phyloP scores from a whole-genome alignment of 441 rosid genomes.

The Cnidoscolus chayamansa region DNA sequence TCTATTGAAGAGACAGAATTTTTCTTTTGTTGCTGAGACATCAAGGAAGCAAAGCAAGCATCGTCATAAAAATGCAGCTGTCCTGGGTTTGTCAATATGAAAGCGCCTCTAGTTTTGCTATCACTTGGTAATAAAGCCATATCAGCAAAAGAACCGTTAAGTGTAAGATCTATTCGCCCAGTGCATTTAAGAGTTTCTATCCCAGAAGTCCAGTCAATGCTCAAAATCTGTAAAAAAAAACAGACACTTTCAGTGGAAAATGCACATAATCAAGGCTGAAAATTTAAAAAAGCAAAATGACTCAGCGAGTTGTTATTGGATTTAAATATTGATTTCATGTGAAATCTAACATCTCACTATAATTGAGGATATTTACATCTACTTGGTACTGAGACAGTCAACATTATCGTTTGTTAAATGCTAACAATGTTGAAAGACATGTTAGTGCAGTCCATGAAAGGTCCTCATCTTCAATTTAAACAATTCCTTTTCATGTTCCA shows the following conservation, averaged over 20 bases:
- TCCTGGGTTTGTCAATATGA: constrained; percentile 65
- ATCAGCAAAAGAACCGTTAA: constrained; percentile 55
- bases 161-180: constrained; percentile 51
- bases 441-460: neutral
- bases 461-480: neutral
- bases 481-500: neutral
- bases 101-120: constrained; percentile 33
- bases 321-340: neutral
- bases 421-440: neutral
- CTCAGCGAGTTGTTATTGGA: neutral
- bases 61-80: constrained; percentile 52
- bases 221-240: constrained; percentile 46
- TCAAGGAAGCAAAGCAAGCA: constrained; percentile 37
- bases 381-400: neutral
- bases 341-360: neutral
- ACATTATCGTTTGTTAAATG: neutral
- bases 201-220: constrained; percentile 58
- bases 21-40: constrained; percentile 46
- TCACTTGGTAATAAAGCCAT: constrained; percentile 40
- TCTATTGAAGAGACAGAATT: constrained; percentile 38
- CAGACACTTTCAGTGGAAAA: constrained; percentile 14
- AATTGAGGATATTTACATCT: neutral
- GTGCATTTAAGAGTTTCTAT: constrained; percentile 38
- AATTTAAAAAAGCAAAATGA: neutral
- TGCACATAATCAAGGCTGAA: constrained; percentile 2